A percentile compares a stretch with the other conserved stretches of the same genome.
These are phyloP conservation scores for Termitomyces sp. DNA, from an alignment of 768 basidiomycete species.

Conservation along the genomic window DNA sequence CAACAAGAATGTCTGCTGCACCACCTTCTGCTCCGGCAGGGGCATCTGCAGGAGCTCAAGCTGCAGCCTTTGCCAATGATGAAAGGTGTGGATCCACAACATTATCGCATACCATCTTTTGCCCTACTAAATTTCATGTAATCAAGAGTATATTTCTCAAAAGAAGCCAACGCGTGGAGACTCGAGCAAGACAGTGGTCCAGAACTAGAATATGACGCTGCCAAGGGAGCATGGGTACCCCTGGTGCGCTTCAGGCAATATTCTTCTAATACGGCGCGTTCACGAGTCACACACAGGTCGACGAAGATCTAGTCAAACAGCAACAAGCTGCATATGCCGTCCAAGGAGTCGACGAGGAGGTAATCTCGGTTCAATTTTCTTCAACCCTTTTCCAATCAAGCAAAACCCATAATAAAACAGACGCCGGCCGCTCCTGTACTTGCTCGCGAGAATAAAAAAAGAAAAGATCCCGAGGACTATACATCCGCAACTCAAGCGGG, in stretches of 20 bases:
- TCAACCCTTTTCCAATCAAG: conserved; percentile 1
- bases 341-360: conserved; percentile 91
- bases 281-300: conserved; percentile 56
- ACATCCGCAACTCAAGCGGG: conserved; percentile 48
- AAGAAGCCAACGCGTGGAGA: conserved; percentile 73
- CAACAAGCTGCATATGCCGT: conserved; percentile 97
- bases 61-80: conserved; percentile 66
- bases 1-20: conserved; percentile 42
- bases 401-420: conserved; percentile 32
- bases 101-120: background rate
- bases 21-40: conserved; percentile 49
- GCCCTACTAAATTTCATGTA: conserved; percentile 15
- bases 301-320: conserved; percentile 79
- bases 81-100: conserved; percentile 42
- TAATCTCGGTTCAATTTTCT: conserved; percentile 30
- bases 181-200: conserved; percentile 86
- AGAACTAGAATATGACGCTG: conserved; percentile 86
- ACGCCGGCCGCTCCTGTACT: conserved; percentile 85
- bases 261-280: background rate
- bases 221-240: conserved; percentile 78
- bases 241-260: conserved; percentile 53
- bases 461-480: conserved; percentile 70
- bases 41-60: conserved; percentile 36
- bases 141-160: conserved; percentile 72
- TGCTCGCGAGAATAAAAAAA: conserved; percentile 77